A percentile compares a stretch with the other conserved stretches of the same genome.
These are phyloP conservation scores for Mortierella sp. DNA, from an alignment of 371 early-diverging fungal genomes.

Conservation along the genomic window DNA sequence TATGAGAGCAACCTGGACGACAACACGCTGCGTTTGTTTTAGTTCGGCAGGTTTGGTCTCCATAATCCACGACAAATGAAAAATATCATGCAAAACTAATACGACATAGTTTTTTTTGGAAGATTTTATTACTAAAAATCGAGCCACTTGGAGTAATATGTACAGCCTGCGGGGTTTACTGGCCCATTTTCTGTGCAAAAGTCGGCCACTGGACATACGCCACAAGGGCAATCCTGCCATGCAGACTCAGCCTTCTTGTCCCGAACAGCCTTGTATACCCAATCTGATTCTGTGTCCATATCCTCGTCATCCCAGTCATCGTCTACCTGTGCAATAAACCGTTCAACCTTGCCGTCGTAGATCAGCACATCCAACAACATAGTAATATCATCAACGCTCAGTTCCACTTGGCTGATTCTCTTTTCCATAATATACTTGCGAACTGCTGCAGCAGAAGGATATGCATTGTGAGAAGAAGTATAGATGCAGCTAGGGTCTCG, in stretches of 20 bases:
- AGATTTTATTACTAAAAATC: slow-evolving; percentile 29
- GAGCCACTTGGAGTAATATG: slow-evolving; percentile 85
- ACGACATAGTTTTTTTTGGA: neutral
- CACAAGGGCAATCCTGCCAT: slow-evolving; percentile 87
- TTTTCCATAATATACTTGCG: slow-evolving; percentile 78
- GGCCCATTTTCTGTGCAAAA: slow-evolving; percentile 82
- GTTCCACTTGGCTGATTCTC: slow-evolving; percentile 79
- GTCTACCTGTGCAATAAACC: slow-evolving; percentile 67
- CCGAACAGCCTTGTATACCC: slow-evolving; percentile 83
- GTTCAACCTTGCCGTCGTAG: slow-evolving; percentile 91
- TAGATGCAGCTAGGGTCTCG: slow-evolving; percentile 68
- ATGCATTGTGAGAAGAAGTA: slow-evolving; percentile 69
- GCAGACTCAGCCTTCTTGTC: slow-evolving; percentile 63
- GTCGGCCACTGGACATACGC: slow-evolving; percentile 81
- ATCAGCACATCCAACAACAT: slow-evolving; percentile 88
- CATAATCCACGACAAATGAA: too few relatives aligned
- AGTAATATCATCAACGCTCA: slow-evolving; percentile 83
- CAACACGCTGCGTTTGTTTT: too few relatives aligned
- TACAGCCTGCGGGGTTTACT: slow-evolving; percentile 81
- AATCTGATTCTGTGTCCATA: slow-evolving; percentile 61
- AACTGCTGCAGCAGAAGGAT: slow-evolving; percentile 82
- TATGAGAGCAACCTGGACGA: too few relatives aligned
- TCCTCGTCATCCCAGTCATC: slow-evolving; percentile 68
- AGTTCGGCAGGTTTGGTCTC: too few relatives aligned
- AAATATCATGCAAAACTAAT: too few relatives aligned